Evolutionary conservation across 2,329 filamentous ascomycete genomes (phyloP).

Genomic region (Colletotrichum sp.): DNA sequence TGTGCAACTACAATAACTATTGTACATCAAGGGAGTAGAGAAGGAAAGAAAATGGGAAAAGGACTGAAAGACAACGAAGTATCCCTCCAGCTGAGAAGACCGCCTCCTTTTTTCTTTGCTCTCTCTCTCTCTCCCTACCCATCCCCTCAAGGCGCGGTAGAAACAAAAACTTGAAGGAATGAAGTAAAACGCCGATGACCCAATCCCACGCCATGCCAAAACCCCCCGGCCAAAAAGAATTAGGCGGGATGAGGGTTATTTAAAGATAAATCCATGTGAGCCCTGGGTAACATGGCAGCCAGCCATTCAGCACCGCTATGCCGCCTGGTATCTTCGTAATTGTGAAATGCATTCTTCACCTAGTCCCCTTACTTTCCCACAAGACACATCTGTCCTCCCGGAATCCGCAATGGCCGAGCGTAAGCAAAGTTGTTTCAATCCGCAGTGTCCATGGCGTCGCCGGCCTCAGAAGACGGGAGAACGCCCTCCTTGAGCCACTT

Average conservation of each 20-base stretch:
- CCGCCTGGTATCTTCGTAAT: conserved; percentile 23
- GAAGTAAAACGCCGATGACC: conserved; percentile 14
- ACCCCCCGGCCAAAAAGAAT: not conserved
- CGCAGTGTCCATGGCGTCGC: conserved; percentile 26
- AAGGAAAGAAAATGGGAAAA: not conserved
- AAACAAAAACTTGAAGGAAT: not conserved
- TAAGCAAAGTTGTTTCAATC: conserved; percentile 12
- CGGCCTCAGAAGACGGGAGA: conserved; percentile 37
- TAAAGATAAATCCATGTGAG: conserved; percentile 14
- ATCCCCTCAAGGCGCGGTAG: not conserved
- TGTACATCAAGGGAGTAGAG: not conserved
- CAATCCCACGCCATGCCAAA: conserved; percentile 16
- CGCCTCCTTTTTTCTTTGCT: not conserved
- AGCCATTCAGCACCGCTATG: conserved; percentile 19
- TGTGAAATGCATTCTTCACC: conserved; percentile 6
- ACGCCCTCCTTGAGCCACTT: conserved; percentile 58
- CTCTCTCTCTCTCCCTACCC: not conserved
- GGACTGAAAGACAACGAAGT: not conserved
- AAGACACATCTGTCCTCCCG: not conserved
- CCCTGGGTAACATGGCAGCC: conserved; percentile 16
- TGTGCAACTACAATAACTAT: conserved; percentile 1
- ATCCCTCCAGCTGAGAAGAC: not conserved
- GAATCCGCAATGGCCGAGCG: not conserved
- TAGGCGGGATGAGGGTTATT: not conserved
- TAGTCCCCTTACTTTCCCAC: not conserved